phyloP scores from a whole-genome alignment of 495 filamentous ascomycete genomes.

The Echria macrotheca region DNA sequence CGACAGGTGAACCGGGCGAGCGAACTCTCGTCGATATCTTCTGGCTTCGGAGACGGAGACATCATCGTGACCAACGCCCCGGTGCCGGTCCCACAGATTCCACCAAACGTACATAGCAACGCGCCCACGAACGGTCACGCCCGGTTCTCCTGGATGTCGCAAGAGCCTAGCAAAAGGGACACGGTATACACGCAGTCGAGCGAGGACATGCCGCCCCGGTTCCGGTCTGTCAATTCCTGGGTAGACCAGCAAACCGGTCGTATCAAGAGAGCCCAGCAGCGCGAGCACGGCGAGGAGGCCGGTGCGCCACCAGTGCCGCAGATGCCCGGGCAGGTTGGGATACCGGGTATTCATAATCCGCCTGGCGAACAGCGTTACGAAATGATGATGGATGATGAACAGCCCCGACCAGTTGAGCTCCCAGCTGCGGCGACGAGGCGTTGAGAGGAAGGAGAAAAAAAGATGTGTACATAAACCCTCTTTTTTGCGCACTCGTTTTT shows the following conservation, averaged over 20 bases:
- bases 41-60: slow-evolving; percentile 49
- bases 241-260: slow-evolving; percentile 53
- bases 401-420: slow-evolving; percentile 24
- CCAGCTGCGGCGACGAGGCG: not conserved
- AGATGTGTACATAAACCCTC: not conserved
- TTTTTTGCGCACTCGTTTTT: not conserved
- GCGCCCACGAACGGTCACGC: slow-evolving; percentile 12
- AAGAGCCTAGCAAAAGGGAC: slow-evolving; percentile 26
- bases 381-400: slow-evolving; percentile 36
- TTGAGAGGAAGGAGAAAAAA: too few relatives aligned
- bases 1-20: slow-evolving; percentile 32
- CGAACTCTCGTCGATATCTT: slow-evolving; percentile 47
- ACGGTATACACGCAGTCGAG: slow-evolving; percentile 44
- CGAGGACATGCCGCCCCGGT: slow-evolving; percentile 47
- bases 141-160: slow-evolving; percentile 38
- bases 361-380: slow-evolving; percentile 28
- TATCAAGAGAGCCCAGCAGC: slow-evolving; percentile 30
- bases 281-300: slow-evolving; percentile 17
- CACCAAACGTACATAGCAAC: slow-evolving; percentile 9
- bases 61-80: slow-evolving; percentile 30
- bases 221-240: slow-evolving; percentile 55
- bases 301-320: slow-evolving; percentile 24
- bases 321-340: slow-evolving; percentile 18
- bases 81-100: slow-evolving; percentile 10
- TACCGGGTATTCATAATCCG: slow-evolving; percentile 28